phyloP scores from a whole-genome alignment of 345 rosid species.

The Carallia pectinifolia region DNA sequence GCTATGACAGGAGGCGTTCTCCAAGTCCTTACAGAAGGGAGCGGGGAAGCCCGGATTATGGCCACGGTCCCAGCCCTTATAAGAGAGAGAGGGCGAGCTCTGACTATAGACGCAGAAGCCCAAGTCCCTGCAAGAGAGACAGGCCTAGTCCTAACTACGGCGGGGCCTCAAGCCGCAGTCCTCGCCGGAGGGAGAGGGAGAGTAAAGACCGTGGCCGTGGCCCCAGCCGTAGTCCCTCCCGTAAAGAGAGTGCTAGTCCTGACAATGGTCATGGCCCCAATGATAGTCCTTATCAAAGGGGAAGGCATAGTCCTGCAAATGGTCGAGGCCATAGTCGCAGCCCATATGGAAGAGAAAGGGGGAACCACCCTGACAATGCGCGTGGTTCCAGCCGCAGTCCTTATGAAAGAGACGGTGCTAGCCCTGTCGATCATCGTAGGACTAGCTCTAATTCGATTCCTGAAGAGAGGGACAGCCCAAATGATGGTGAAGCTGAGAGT shows the following conservation, averaged over 20 bases:
- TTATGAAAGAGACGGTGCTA: constrained; percentile 46
- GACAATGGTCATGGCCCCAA: constrained; percentile 47
- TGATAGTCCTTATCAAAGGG: constrained; percentile 53
- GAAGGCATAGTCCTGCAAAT: constrained; percentile 23
- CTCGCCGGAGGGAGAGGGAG: constrained; percentile 39
- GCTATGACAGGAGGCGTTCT: constrained; percentile 58
- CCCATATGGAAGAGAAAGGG: constrained; percentile 41
- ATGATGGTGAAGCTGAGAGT: constrained; percentile 54
- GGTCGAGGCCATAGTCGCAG: constrained; percentile 32
- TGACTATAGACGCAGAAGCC: constrained; percentile 64
- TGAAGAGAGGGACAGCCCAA: background rate
- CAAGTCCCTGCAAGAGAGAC: constrained; percentile 41
- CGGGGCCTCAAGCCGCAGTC: constrained; percentile 43
- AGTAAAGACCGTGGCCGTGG: constrained; percentile 40
- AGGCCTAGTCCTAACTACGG: constrained; percentile 64
- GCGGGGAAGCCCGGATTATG: constrained; percentile 90
- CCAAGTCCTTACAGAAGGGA: constrained; percentile 80
- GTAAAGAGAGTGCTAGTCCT: constrained; percentile 50
- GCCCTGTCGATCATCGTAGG: constrained; percentile 30
- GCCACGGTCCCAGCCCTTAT: constrained; percentile 63
- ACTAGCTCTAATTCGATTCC: constrained; percentile 24
- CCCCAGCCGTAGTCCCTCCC: constrained; percentile 57
- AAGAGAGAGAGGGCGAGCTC: constrained; percentile 66
- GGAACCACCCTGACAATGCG: constrained; percentile 33
- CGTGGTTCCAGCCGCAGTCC: constrained; percentile 47